Conservation (phyloP, 352 stramenopile genomes). For the Pythium monospermum region DNA sequence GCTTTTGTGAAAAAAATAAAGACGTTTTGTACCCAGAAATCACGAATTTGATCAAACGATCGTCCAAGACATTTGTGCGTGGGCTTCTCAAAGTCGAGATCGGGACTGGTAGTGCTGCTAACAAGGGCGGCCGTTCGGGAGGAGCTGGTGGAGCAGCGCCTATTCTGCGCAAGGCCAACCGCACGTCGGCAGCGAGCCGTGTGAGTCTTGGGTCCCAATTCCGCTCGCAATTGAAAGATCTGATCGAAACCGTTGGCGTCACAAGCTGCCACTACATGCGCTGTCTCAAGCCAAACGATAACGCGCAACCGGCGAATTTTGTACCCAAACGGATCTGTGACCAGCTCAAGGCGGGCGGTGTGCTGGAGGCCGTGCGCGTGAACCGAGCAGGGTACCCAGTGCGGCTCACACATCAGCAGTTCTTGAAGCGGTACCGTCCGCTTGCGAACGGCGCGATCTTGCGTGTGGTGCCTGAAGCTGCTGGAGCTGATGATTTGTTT, state of each 20-base stretch:
- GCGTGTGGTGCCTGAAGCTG: slow-evolving; percentile 51
- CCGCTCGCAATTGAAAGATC: slow-evolving; percentile 83
- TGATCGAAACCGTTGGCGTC: slow-evolving; percentile 92
- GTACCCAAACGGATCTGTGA: slow-evolving; percentile 92
- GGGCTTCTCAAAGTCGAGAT: slow-evolving; percentile 37
- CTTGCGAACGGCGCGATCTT: slow-evolving; percentile 64
- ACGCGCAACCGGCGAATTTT: slow-evolving; percentile 81
- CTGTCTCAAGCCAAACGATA: slow-evolving; percentile 99
- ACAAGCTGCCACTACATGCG: slow-evolving; percentile 97
- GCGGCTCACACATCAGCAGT: slow-evolving; percentile 91
- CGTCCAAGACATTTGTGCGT: slow-evolving; percentile 66
- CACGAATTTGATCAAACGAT: slow-evolving; percentile 66
- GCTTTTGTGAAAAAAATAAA: slow-evolving; percentile 97
- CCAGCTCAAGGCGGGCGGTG: slow-evolving; percentile 96
- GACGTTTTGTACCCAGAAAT: slow-evolving; percentile 88
- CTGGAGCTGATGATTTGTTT: slow-evolving; percentile 45
- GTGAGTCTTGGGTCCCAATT: slow-evolving; percentile 89
- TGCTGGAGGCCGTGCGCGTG: slow-evolving; percentile 98
- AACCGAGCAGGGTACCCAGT: slow-evolving; percentile 97
- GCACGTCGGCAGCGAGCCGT: slow-evolving; percentile 29
- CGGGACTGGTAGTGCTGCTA: not conserved
- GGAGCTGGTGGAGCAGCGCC: not conserved
- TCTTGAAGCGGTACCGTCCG: slow-evolving; percentile 88
- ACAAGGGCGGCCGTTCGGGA: not conserved
- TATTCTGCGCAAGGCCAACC: slow-evolving; percentile 34